phyloP scores from a whole-genome alignment of 2,329 filamentous ascomycete genomes.

The Verticillium isaacii region DNA sequence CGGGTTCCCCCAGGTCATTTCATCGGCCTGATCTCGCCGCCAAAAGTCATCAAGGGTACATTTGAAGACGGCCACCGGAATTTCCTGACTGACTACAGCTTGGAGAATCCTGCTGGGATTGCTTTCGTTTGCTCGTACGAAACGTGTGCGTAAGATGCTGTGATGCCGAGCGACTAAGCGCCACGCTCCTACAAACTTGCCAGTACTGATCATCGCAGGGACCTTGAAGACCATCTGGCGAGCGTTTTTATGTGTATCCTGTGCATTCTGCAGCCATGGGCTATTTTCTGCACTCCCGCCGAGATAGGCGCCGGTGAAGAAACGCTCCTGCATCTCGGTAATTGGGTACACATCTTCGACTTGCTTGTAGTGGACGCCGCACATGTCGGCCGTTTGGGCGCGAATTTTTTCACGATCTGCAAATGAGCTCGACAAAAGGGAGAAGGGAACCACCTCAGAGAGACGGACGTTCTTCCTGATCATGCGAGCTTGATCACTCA shows the following conservation, averaged over 20 bases:
- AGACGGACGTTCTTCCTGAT: neutral
- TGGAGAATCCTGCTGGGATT: neutral
- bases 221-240: neutral
- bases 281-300: neutral
- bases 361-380: neutral
- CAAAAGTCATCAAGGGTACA: neutral
- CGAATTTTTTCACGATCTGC: neutral
- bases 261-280: neutral
- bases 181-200: neutral
- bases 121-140: neutral
- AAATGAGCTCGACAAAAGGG: neutral
- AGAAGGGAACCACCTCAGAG: neutral
- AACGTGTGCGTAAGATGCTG: neutral
- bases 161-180: neutral
- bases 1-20: neutral
- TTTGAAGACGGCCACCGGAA: neutral
- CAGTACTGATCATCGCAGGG: neutral
- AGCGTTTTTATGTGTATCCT: neutral
- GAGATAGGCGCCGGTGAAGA: neutral
- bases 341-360: neutral
- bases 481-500: neutral
- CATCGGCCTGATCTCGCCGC: neutral
- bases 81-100: neutral
- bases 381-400: neutral
- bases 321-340: slow-evolving; percentile 3